phyloP scores from a whole-genome alignment of 1,284 basidiomycete species.

The Cryptococcus depauperatus region DNA sequence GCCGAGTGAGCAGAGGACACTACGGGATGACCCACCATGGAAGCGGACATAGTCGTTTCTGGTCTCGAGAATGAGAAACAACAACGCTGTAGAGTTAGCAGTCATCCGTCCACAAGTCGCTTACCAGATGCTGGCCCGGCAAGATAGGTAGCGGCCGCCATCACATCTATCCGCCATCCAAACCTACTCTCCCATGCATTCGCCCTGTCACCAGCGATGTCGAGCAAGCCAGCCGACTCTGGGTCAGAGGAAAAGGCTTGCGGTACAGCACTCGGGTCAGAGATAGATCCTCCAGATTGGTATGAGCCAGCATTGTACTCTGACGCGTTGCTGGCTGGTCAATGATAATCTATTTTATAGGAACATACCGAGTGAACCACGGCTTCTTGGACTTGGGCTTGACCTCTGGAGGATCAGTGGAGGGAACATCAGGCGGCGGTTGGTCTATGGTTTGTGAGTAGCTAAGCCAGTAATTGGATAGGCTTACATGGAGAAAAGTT shows the following conservation, averaged over 20 bases:
- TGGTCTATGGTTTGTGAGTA: constrained; percentile 29
- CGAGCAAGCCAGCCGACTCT: constrained; percentile 44
- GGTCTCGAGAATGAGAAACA: constrained; percentile 65
- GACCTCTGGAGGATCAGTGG: constrained; percentile 25
- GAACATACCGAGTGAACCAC: constrained; percentile 53
- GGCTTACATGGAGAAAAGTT: constrained; percentile 36
- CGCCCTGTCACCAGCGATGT: constrained; percentile 48
- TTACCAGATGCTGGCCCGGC: constrained; percentile 66
- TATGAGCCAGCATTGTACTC: constrained; percentile 46
- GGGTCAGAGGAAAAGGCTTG: constrained; percentile 39
- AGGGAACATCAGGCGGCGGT: constrained; percentile 43
- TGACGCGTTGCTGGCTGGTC: constrained; percentile 29
- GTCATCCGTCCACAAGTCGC: constrained; percentile 20
- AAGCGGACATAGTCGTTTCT: constrained; percentile 72
- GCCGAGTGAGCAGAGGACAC: neutral
- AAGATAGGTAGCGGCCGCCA: constrained; percentile 61
- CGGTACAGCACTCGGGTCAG: constrained; percentile 36
- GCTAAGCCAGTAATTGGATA: neutral
- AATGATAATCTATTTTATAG: constrained; percentile 16
- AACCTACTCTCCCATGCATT: constrained; percentile 67
- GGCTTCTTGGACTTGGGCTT: constrained; percentile 47
- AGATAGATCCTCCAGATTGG: constrained; percentile 54
- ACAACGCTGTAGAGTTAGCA: constrained; percentile 50
- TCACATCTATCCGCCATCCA: constrained; percentile 60
- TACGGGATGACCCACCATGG: constrained; percentile 53